Evolutionary conservation across 2,329 filamentous ascomycete species (phyloP).

Genomic region (Calonectria multiphialidica): DNA sequence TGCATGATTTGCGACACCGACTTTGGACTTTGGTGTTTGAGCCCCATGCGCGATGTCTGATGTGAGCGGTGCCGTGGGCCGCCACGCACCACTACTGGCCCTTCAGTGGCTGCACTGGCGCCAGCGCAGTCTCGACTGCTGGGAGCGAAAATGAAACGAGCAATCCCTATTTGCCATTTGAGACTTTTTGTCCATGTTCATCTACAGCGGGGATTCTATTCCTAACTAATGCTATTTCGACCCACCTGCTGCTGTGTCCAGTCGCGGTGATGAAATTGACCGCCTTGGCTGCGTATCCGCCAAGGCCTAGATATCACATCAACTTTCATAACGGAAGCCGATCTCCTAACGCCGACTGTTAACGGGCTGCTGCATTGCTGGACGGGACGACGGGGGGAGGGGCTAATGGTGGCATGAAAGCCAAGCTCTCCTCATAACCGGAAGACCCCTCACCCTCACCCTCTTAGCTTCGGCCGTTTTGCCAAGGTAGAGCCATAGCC

Average conservation of each 20-base stretch:
- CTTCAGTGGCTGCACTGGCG: background rate
- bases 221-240: background rate
- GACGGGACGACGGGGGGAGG: too few species aligned
- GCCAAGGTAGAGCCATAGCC: background rate
- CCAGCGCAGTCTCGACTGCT: background rate
- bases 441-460: background rate
- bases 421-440: background rate
- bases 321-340: background rate
- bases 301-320: background rate
- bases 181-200: constrained; percentile 14
- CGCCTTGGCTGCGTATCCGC: background rate
- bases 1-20: constrained; percentile 1
- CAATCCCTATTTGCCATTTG: background rate
- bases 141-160: background rate
- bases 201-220: background rate
- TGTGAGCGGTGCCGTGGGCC: too few species aligned
- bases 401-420: background rate
- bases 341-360: background rate
- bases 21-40: background rate
- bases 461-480: background rate
- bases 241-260: background rate
- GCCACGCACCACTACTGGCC: background rate
- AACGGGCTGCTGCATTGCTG: too few species aligned
- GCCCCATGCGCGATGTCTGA: constrained; percentile 3
- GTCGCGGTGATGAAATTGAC: constrained; percentile 1